Conservation (phyloP, 352 stramenopile genomes). For the Blastocystis sp. region DNA sequence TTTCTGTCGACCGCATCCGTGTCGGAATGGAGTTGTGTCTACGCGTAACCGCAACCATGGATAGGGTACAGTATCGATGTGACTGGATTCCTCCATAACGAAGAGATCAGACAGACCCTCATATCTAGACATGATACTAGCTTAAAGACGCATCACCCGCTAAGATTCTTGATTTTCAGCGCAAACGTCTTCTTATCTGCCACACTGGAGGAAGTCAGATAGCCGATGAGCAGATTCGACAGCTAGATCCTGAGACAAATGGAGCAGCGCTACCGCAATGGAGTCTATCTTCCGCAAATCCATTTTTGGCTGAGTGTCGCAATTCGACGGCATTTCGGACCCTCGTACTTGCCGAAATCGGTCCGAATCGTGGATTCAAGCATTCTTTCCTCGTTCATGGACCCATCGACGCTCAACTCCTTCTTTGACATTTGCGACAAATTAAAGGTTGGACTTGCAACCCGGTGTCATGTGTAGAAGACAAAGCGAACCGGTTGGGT, state of each 20-base stretch:
- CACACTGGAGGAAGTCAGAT: not conserved
- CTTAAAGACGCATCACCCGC: not conserved
- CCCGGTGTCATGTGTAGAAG: slow-evolving; percentile 17
- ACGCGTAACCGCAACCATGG: not conserved
- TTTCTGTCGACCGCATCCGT: slow-evolving; percentile 43
- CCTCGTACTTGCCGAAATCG: no score
- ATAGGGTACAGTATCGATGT: slow-evolving; percentile 1
- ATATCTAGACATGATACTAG: slow-evolving; percentile 7
- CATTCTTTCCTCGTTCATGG: slow-evolving; percentile 23
- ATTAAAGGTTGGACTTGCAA: not conserved
- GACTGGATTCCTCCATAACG: slow-evolving; percentile 2
- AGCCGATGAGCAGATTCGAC: slow-evolving; percentile 27
- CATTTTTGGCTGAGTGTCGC: not conserved
- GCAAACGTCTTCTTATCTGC: slow-evolving; percentile 23
- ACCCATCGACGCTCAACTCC: not conserved
- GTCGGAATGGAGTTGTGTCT: slow-evolving; percentile 2
- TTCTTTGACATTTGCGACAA: slow-evolving; percentile 64
- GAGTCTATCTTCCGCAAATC: not conserved
- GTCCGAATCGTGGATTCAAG: no score
- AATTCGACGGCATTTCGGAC: not conserved
- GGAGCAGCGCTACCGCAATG: not conserved
- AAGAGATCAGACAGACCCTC: slow-evolving; percentile 33
- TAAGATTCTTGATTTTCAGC: slow-evolving; percentile 25
- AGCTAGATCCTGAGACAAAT: slow-evolving; percentile 2
- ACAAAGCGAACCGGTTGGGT: slow-evolving; percentile 84